phyloP scores from a whole-genome alignment of 225 moss, liverwort and hornwort genomes.

The Marchantia paleacea region DNA sequence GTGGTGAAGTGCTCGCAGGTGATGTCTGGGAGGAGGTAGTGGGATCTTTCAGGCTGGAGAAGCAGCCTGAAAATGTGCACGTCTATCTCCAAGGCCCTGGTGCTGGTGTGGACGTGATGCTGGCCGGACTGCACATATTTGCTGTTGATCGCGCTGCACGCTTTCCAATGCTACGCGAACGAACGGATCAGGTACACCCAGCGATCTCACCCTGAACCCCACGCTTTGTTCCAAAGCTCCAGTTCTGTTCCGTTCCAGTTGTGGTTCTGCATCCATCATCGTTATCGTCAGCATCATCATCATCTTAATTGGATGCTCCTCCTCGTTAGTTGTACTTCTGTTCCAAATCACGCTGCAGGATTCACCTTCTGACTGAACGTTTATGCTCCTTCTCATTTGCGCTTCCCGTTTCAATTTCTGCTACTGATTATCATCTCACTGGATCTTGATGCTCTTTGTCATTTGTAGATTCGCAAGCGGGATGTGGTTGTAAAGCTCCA shows the following conservation, averaged over 20 bases:
- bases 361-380: neutral
- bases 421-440: neutral
- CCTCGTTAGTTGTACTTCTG: neutral
- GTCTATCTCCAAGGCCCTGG: conserved; percentile 88
- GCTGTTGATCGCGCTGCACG: conserved; percentile 70
- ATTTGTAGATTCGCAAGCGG: conserved; percentile 72
- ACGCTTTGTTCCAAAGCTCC: too few relatives aligned
- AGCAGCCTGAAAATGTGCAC: conserved; percentile 52
- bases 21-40: conserved; percentile 66
- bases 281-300: neutral
- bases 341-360: neutral
- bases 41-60: conserved; percentile 76
- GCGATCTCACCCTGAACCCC: neutral
- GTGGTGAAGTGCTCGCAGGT: conserved; percentile 66
- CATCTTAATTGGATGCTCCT: too few relatives aligned
- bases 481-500: conserved; percentile 59
- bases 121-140: conserved; percentile 84
- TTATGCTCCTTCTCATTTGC: neutral
- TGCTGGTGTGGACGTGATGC: conserved; percentile 78
- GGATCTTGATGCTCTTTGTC: neutral
- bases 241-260: too few relatives aligned
- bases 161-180: conserved; percentile 54
- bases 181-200: conserved; percentile 65
- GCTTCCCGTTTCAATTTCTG: neutral
- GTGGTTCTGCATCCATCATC: too few relatives aligned